Evolutionary conservation across 1,284 basidiomycete genomes (phyloP), one percentile per base, ranked within the genome.

Genomic region (Moesziomyces parantarcticus): DNA sequence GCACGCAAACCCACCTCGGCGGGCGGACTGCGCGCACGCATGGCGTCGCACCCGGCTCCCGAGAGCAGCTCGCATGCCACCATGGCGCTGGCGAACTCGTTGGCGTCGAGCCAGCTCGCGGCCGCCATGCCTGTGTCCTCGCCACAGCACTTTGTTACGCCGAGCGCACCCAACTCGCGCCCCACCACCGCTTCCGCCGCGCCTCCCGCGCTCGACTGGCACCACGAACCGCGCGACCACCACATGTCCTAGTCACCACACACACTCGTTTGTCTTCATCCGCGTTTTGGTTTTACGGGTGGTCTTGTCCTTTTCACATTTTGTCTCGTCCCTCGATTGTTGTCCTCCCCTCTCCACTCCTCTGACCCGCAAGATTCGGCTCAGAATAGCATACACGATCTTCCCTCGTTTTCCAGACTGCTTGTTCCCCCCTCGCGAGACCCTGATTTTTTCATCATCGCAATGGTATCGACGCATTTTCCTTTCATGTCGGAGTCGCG

Each of bases 1-100:
- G 44, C 54, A 25, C 29, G 20, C 13, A 57, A 52, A 39, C 26
- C 43, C 1, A 26, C 52, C 18, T 39, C 36, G 11, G 36, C 36
- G 14, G 36, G 36, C 36, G 36, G 16, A 39, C 16, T 39, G 16
- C 36, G 36, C 36, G 36, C 36, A 6, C 36, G 36, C 36, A n/a
- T 39, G 16, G 36, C 36, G 4, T 39, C 36, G 11, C 14, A 18
- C 6, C 18, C 36, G 16, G 36, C 36, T 0, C 18, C 36, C 1
- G 36, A 39, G 29, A 32, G 29, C 29, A 32, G 29, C 11, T 3
- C 29, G 11, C 10, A 32, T 4, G 14, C 2, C 16, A 39, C 18
- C 1, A n/a, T 18, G 16, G 18, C 36, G 36, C 36, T 39, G 16
- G 36, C 36, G 13, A 36, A 3, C 34, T 13, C 34, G 13, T 7